These are phyloP conservation scores for Cardamine occulta DNA, from an alignment of 345 rosid genomes.

Conservation along the genomic window DNA sequence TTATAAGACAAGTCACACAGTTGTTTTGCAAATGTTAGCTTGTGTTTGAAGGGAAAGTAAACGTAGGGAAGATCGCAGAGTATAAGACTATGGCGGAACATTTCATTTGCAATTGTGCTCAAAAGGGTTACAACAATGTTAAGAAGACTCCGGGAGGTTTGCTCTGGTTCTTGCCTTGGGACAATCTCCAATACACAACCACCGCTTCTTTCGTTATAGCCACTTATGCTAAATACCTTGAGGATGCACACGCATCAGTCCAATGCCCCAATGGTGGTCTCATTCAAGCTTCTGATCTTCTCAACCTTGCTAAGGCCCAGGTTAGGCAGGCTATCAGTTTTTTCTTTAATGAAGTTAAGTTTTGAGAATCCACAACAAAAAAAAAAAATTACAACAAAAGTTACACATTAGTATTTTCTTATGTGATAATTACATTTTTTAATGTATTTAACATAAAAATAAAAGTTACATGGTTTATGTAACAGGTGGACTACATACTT, in stretches of 20 bases:
- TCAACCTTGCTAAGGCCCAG: constrained; percentile 38
- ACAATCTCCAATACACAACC: constrained; percentile 61
- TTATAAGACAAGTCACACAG: not conserved
- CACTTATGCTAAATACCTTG: constrained; percentile 52
- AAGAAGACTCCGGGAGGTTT: constrained; percentile 63
- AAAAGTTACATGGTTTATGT: constrained; percentile 7
- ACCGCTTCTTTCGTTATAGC: constrained; percentile 52
- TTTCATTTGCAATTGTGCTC: constrained; percentile 83
- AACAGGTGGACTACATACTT: constrained; percentile 79
- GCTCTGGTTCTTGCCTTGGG: constrained; percentile 54
- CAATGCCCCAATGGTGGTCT: constrained; percentile 46
- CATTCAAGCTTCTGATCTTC: constrained; percentile 45
- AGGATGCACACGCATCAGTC: constrained; percentile 42
- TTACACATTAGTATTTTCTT: too few species aligned
- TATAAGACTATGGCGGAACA: constrained; percentile 90
- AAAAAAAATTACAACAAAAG: too few species aligned
- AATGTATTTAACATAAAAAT: not conserved
- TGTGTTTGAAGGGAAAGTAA: constrained; percentile 57
- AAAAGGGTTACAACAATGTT: constrained; percentile 62
- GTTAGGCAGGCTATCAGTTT: not conserved
- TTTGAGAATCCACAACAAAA: constrained; percentile 19
- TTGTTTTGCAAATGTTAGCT: constrained; percentile 51
- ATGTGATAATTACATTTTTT: not conserved
- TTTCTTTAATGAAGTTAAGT: not conserved
- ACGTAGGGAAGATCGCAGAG: constrained; percentile 50